Conservation (phyloP, 768 basidiomycete species). For the Hortiboletus flavorubellus region DNA sequence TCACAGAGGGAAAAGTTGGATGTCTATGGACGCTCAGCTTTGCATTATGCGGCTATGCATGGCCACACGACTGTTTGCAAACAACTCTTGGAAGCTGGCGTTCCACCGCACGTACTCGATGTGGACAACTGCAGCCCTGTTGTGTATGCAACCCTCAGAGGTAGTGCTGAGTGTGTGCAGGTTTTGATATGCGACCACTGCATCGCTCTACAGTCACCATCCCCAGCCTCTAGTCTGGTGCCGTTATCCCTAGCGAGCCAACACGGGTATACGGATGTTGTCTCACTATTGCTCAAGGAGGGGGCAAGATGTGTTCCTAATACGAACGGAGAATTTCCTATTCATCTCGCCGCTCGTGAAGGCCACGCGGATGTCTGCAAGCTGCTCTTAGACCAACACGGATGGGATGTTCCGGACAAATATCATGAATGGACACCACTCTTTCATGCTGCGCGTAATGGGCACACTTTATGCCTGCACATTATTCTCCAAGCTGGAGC, state of each 20-base stretch:
- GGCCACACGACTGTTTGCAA: constrained; percentile 77
- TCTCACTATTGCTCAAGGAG: constrained; percentile 67
- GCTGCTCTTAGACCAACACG: constrained; percentile 68
- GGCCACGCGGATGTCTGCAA: constrained; percentile 86
- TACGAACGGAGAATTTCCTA: constrained; percentile 94
- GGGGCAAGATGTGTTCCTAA: constrained; percentile 82
- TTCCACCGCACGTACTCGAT: constrained; percentile 71
- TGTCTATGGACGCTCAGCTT: constrained; percentile 86
- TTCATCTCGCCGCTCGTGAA: constrained; percentile 91
- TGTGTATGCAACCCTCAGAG: constrained; percentile 87
- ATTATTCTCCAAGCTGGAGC: constrained; percentile 80
- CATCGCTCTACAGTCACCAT: constrained; percentile 57
- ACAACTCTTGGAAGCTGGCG: constrained; percentile 65
- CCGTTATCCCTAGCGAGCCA: constrained; percentile 91
- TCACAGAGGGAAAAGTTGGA: constrained; percentile 75
- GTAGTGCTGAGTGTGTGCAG: constrained; percentile 76
- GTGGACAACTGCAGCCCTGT: constrained; percentile 94
- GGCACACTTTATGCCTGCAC: constrained; percentile 67
- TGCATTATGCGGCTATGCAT: constrained; percentile 96
- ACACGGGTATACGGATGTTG: constrained; percentile 83
- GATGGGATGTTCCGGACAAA: constrained; percentile 88
- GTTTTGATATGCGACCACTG: constrained; percentile 76
- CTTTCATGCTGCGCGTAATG: constrained; percentile 90
- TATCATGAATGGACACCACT: constrained; percentile 99
- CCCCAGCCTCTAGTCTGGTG: constrained; percentile 64